Percentiles rank a stretch among this genome's conserved stretches.
Evolutionary conservation across 495 filamentous ascomycete species (phyloP).

Genomic region (Penicillium chermesinum): DNA sequence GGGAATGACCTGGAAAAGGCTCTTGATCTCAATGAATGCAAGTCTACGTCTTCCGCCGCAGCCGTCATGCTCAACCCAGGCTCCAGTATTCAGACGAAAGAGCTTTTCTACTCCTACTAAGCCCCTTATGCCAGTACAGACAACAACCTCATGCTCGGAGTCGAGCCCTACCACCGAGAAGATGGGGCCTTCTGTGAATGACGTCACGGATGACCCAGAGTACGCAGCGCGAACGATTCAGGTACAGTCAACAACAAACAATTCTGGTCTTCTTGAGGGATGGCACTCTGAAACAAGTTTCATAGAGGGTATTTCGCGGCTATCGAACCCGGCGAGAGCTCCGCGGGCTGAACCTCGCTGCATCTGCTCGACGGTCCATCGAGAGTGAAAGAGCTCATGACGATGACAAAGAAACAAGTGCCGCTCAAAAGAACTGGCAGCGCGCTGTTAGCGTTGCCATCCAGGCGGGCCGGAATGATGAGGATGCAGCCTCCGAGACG

Average conservation of each 20-base stretch:
- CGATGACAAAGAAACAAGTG: constrained; percentile 17
- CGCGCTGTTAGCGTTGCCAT: constrained; percentile 64
- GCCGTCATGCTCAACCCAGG: background rate
- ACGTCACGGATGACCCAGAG: constrained; percentile 22
- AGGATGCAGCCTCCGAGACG: constrained; percentile 30
- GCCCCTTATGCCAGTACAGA: background rate
- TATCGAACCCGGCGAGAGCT: constrained; percentile 64
- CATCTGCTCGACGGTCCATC: constrained; percentile 63
- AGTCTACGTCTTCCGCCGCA: background rate
- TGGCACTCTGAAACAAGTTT: background rate
- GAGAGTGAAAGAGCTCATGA: constrained; percentile 36
- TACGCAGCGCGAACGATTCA: constrained; percentile 51
- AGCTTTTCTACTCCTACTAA: background rate
- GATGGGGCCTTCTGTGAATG: constrained; percentile 1
- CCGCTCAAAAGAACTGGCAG: constrained; percentile 68
- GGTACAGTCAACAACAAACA: constrained; percentile 15
- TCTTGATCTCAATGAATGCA: background rate
- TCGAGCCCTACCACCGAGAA: background rate
- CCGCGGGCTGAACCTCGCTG: constrained; percentile 57
- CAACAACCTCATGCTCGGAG: no score
- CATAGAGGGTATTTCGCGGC: constrained; percentile 65
- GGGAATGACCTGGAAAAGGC: background rate
- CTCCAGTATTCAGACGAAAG: background rate
- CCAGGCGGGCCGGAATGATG: constrained; percentile 61
- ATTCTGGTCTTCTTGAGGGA: background rate